phyloP scores from a whole-genome alignment of 163 green algal genomes.

The Coccomyxa subellipsoidea region DNA sequence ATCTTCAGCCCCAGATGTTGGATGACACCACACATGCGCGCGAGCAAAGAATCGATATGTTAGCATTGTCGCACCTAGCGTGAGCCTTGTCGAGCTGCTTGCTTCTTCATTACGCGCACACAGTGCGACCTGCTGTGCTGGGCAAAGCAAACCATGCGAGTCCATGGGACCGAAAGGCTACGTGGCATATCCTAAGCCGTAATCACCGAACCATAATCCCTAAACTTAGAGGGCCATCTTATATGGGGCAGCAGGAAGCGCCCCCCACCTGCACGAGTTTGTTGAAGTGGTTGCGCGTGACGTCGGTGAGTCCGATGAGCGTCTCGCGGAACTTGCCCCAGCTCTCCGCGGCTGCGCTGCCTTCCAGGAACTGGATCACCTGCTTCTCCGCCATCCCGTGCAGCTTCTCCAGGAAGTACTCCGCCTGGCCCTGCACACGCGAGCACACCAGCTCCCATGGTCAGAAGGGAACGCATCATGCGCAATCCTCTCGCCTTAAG shows the following conservation, averaged over 20 bases:
- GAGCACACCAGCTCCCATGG: no score
- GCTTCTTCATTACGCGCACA: no score
- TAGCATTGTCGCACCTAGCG: no score
- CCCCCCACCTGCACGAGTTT: constrained; percentile 71
- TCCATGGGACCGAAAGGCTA: neutral
- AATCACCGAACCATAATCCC: neutral
- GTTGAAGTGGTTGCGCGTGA: constrained; percentile 77
- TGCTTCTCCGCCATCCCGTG: constrained; percentile 72
- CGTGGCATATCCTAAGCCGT: neutral
- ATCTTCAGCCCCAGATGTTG: no score
- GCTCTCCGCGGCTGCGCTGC: neutral
- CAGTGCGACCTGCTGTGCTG: no score
- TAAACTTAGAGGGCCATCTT: neutral
- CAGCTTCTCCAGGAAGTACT: constrained; percentile 77
- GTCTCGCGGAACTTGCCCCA: constrained; percentile 67
- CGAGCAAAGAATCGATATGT: no score
- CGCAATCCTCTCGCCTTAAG: no score
- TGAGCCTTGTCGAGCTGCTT: no score
- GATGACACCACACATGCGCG: no score
- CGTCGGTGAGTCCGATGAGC: constrained; percentile 82
- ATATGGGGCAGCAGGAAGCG: neutral
- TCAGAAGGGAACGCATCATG: no score
- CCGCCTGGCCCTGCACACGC: constrained; percentile 73
- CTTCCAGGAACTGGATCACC: constrained; percentile 38
- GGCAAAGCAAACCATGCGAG: no score